Evolutionary conservation across 345 rosid species (phyloP).

Genomic region (Eucalyptus viminalis): DNA sequence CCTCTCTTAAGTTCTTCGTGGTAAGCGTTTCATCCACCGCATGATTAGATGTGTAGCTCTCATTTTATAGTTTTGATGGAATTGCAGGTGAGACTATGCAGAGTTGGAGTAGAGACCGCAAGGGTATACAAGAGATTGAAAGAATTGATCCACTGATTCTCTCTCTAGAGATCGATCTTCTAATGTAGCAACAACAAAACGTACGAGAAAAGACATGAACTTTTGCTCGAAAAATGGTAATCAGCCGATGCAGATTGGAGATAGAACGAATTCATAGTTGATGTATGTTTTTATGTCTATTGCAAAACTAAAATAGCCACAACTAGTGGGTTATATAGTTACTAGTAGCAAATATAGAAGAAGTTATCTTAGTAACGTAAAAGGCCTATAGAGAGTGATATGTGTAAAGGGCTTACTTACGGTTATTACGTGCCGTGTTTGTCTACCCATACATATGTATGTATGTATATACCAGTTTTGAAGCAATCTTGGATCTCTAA

Average conservation of each 20-base stretch:
- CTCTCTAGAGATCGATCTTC: not conserved
- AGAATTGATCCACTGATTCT: slow-evolving; percentile 3
- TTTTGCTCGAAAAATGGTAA: not conserved
- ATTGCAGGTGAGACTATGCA: slow-evolving; percentile 22
- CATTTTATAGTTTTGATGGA: not conserved
- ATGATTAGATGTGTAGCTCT: not conserved
- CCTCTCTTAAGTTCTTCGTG: not conserved
- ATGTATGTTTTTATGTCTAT: not conserved
- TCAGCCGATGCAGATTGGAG: not conserved
- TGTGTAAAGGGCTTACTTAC: not conserved
- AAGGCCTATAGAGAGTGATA: not conserved
- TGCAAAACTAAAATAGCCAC: not conserved
- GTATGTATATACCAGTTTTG: not conserved
- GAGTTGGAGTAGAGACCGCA: slow-evolving; percentile 44
- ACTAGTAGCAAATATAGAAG: not conserved
- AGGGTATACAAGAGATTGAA: slow-evolving; percentile 23
- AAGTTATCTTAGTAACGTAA: not conserved
- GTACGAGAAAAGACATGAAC: not conserved
- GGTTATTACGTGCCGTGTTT: not conserved
- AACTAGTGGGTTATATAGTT: not conserved
- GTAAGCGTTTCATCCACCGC: not conserved
- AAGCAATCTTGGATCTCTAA: not conserved
- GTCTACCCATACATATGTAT: not conserved
- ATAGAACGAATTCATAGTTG: not conserved
- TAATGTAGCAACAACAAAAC: not conserved